These are phyloP conservation scores for Wickerhamomyces sydowiorum DNA, from an alignment of 805 yeast genomes.

Conservation along the genomic window DNA sequence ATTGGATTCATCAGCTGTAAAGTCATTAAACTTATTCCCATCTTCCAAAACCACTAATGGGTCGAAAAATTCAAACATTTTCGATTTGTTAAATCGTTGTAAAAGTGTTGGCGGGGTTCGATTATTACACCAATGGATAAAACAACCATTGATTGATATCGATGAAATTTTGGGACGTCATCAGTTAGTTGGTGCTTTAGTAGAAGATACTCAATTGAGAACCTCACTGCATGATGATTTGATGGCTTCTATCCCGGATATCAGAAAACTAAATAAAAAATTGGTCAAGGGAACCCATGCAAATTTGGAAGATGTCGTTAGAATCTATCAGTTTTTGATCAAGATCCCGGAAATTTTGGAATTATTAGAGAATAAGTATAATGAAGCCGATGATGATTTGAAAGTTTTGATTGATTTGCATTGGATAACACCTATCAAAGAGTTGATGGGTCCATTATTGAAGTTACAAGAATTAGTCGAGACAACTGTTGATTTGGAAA, in stretches of 20 bases:
- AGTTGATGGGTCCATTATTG: conserved; percentile 43
- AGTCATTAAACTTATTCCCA: conserved; percentile 85
- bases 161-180: conserved; percentile 63
- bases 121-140: conserved; percentile 87
- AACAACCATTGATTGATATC: conserved; percentile 81
- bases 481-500: conserved; percentile 83
- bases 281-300: conserved; percentile 43
- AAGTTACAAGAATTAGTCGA: conserved; percentile 85
- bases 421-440: conserved; percentile 57
- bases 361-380: conserved; percentile 39
- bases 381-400: conserved; percentile 25
- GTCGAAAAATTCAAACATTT: conserved; percentile 53
- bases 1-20: conserved; percentile 84
- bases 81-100: conserved; percentile 82
- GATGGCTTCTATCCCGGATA: conserved; percentile 74
- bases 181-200: conserved; percentile 62
- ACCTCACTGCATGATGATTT: conserved; percentile 61
- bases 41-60: conserved; percentile 24
- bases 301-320: conserved; percentile 80
- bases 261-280: conserved; percentile 69
- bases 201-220: conserved; percentile 65
- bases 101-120: conserved; percentile 88
- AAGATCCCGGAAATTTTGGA: conserved; percentile 65
- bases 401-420: conserved; percentile 35
- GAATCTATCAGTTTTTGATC: conserved; percentile 75